Evolutionary conservation across 768 basidiomycete genomes (phyloP).

Genomic region (Naganishia kalamii): DNA sequence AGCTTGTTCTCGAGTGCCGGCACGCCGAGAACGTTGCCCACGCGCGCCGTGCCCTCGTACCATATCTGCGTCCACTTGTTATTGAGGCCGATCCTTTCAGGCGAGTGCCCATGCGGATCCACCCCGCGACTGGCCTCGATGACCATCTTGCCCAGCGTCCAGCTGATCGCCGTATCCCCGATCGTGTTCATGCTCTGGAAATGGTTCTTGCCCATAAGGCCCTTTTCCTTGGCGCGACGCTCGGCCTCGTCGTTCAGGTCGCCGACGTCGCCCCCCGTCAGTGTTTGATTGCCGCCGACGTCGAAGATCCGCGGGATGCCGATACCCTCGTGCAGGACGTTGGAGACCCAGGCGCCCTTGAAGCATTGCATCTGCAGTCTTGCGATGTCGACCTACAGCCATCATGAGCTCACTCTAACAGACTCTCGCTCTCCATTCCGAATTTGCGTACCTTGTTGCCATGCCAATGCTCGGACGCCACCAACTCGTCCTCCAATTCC

Average conservation of each 20-base stretch:
- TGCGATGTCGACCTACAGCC: slow-evolving; percentile 62
- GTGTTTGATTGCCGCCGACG: slow-evolving; percentile 66
- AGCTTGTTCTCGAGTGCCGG: slow-evolving; percentile 24
- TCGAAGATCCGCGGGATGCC: slow-evolving; percentile 89
- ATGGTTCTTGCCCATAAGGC: slow-evolving; percentile 52
- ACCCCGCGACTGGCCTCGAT: slow-evolving; percentile 69
- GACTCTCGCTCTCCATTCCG: background rate
- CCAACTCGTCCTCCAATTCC: slow-evolving; percentile 64
- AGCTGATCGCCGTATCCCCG: slow-evolving; percentile 85
- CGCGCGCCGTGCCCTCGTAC: background rate
- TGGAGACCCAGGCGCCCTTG: slow-evolving; percentile 97
- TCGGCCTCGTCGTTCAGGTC: slow-evolving; percentile 59
- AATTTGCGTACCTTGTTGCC: background rate
- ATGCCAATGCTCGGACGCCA: slow-evolving; percentile 54
- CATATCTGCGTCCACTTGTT: slow-evolving; percentile 15
- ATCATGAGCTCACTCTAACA: background rate
- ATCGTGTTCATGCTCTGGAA: slow-evolving; percentile 93
- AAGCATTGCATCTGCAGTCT: slow-evolving; percentile 96
- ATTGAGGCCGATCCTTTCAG: background rate
- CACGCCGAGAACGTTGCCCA: slow-evolving; percentile 11
- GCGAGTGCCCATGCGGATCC: slow-evolving; percentile 23
- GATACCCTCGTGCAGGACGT: slow-evolving; percentile 91
- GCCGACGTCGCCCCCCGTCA: slow-evolving; percentile 50
- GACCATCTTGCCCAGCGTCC: slow-evolving; percentile 99
- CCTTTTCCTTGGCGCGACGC: slow-evolving; percentile 71